phyloP scores from a whole-genome alignment of 2,329 filamentous ascomycete genomes.

The Microsporum ferrugineum region DNA sequence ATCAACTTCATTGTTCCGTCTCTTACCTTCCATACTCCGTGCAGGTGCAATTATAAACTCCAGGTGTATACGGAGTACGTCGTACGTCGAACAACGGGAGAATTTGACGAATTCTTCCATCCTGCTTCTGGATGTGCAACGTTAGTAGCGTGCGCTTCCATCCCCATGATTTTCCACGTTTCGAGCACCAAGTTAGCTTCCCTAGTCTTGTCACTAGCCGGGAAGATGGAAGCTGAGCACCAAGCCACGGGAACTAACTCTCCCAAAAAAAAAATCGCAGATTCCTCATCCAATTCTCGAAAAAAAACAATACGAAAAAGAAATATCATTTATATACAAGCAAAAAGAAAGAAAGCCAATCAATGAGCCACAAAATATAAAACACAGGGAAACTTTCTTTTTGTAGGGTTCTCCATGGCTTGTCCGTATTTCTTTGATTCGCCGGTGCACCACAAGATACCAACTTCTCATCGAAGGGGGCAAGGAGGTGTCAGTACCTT shows the following conservation, averaged over 20 bases:
- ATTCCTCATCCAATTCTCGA: not conserved
- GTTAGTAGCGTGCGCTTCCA: not conserved
- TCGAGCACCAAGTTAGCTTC: not conserved
- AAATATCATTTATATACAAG: not conserved
- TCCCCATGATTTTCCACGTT: constrained; percentile 2
- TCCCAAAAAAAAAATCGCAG: not conserved
- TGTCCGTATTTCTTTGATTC: constrained; percentile 2
- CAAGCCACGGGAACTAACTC: not conserved
- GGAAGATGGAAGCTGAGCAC: not conserved
- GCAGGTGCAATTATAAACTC: not conserved
- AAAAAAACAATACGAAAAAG: not conserved
- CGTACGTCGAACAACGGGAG: not conserved
- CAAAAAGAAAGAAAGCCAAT: not conserved
- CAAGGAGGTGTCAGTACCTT: not conserved
- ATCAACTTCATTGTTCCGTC: not conserved
- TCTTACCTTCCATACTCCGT: not conserved
- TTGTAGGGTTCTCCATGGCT: not conserved
- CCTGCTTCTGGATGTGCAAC: not conserved
- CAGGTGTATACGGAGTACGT: not conserved
- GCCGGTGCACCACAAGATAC: not conserved
- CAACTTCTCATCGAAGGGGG: not conserved
- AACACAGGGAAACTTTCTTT: not conserved
- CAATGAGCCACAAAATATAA: not conserved
- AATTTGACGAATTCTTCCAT: not conserved
- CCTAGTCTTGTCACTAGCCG: not conserved